Conservation (phyloP, 1,284 basidiomycete species). For the Takashimella tepidaria region DNA sequence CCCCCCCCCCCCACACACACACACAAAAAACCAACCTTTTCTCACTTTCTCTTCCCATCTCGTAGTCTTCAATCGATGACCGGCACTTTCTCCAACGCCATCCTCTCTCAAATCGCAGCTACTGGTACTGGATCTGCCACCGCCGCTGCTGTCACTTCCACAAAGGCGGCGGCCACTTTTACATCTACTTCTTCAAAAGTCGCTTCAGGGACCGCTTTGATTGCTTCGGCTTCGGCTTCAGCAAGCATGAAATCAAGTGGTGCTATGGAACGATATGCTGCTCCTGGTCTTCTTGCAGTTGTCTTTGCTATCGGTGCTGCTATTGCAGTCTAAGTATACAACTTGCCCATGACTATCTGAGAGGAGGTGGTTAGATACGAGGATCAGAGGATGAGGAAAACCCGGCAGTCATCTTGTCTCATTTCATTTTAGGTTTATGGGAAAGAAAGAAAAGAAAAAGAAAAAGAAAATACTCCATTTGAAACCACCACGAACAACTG, state of each 20-base stretch:
- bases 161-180: conserved; percentile 6
- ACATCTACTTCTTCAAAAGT: conserved; percentile 8
- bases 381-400: too few species aligned
- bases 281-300: conserved; percentile 18
- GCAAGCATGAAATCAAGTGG: conserved; percentile 9
- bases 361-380: too few species aligned
- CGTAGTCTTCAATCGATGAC: conserved; percentile 38
- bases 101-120: conserved; percentile 28
- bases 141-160: conserved; percentile 1
- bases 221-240: conserved; percentile 8
- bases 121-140: conserved; percentile 8
- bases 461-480: too few species aligned
- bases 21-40: neutral
- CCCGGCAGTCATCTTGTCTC: too few species aligned
- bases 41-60: neutral
- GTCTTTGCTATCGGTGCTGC: conserved; percentile 22
- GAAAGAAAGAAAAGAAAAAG: too few species aligned
- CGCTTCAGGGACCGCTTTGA: conserved; percentile 1
- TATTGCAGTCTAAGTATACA: conserved; percentile 23
- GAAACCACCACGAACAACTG: too few species aligned
- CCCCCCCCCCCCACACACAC: neutral
- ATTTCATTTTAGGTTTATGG: too few species aligned
- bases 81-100: conserved; percentile 41
- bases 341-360: too few species aligned
- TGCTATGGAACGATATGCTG: conserved; percentile 9